Conservation (phyloP, 2,329 filamentous ascomycete genomes). For the Sordariomycetes sp. region DNA sequence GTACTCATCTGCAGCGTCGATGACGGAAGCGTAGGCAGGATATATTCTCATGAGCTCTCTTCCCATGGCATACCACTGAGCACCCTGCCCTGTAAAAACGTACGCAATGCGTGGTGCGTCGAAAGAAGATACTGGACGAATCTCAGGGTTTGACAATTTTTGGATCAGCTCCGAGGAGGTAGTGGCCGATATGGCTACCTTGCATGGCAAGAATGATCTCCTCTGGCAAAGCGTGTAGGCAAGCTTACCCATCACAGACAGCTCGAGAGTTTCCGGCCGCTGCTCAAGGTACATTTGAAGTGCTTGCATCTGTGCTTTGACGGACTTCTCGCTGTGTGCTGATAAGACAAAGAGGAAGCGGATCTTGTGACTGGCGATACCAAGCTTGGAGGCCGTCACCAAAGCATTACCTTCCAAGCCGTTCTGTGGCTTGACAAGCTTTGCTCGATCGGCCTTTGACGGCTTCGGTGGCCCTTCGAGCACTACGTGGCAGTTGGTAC, state of each 20-base stretch:
- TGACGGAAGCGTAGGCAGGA: neutral
- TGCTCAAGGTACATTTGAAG: conserved; percentile 29
- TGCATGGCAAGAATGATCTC: conserved; percentile 31
- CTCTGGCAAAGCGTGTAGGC: conserved; percentile 38
- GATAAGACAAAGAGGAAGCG: conserved; percentile 29
- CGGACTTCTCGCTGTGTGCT: conserved; percentile 25
- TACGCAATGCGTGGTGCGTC: conserved; percentile 10
- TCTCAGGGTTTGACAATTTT: neutral
- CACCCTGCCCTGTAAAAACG: conserved; percentile 21
- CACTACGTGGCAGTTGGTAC: conserved; percentile 32
- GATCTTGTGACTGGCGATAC: conserved; percentile 12
- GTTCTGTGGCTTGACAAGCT: neutral
- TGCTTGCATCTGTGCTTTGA: conserved; percentile 17
- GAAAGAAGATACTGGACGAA: neutral
- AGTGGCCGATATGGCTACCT: conserved; percentile 31
- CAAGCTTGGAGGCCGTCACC: conserved; percentile 12
- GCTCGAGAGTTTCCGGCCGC: conserved; percentile 31
- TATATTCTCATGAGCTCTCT: conserved; percentile 8
- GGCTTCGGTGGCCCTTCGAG: conserved; percentile 15
- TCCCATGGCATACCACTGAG: conserved; percentile 11
- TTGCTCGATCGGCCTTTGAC: neutral
- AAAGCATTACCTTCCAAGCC: conserved; percentile 20
- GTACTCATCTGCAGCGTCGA: neutral
- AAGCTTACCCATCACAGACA: conserved; percentile 32
- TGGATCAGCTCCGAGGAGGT: conserved; percentile 30